Evolutionary conservation across 2,329 filamentous ascomycete species (phyloP).

Genomic region (Ophiostoma angusticollis): DNA sequence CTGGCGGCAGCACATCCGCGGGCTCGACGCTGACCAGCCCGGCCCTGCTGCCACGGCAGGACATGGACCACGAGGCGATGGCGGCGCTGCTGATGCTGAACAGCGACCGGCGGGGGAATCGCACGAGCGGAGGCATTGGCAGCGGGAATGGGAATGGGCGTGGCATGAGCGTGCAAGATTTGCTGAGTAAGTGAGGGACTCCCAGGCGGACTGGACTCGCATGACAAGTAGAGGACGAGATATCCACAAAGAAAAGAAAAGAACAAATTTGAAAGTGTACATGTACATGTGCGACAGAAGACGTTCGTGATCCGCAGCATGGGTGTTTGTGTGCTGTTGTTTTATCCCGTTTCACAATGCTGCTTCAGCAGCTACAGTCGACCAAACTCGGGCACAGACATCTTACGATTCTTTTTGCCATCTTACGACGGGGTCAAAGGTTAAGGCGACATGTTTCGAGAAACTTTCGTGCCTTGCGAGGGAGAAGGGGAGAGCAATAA

Average conservation of each 20-base stretch:
- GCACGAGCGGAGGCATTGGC: constrained; percentile 7
- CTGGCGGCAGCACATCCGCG: constrained; percentile 23
- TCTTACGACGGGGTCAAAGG: constrained; percentile 2
- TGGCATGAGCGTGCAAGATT: constrained; percentile 41
- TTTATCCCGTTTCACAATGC: constrained; percentile 2
- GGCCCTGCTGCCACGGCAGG: constrained; percentile 40
- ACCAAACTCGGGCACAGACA: not conserved
- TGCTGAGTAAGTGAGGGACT: constrained; percentile 34
- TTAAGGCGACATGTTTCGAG: too few relatives aligned
- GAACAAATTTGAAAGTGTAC: not conserved
- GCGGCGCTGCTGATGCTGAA: constrained; percentile 82
- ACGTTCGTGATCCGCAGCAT: too few relatives aligned
- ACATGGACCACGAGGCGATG: constrained; percentile 65
- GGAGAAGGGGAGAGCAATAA: not conserved
- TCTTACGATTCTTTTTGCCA: not conserved
- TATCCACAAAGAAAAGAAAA: not conserved
- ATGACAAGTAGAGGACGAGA: too few relatives aligned
- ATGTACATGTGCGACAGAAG: not conserved
- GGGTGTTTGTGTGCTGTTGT: too few relatives aligned
- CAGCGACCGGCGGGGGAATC: constrained; percentile 47
- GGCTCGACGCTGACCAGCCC: constrained; percentile 47
- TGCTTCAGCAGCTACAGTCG: not conserved
- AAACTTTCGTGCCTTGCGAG: too few relatives aligned
- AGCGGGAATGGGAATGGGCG: constrained; percentile 19
- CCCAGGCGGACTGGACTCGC: not conserved